Base-by-base conservation (phyloP, 129 eudicot species). In the Heracleum sosnowskyi region DNA sequence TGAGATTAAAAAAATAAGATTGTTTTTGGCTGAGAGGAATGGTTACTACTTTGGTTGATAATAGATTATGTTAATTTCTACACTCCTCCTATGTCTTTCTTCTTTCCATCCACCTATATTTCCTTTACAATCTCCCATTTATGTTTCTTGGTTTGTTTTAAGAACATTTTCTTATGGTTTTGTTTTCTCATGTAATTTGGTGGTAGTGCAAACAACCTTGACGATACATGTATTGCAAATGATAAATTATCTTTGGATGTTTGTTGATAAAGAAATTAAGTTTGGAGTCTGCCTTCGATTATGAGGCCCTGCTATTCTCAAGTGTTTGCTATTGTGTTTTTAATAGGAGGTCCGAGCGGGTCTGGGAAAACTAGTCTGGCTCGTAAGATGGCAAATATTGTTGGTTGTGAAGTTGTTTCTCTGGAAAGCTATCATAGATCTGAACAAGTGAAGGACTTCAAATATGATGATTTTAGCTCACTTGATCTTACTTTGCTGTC, bases 331-430 rank as follows among this genome's bases (percentile, higher is more conserved):
- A 51, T 36, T 78, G 35, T 81, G 88, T 78, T 80, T 87, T 24
- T 33, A 82, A 37, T 83, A 94, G 98, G 99, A 74, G 99, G 99
- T 79, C 99, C 99, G 79, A 92, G 99, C 80, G 99, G 99, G 80
- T 96, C 99, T 17, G 99, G 99, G 7, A 96, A 96, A 88, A 96
- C 99, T 53, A 96, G 99, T 86, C 84, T 96, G 90, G 99, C 99
- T 72, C 97, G 90, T 83, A 96, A 96, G 89, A 96, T 96, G 99
- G 99, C 99, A 33, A 92, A 92, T 80, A 96, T 96, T 41, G 96
- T 96, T 85, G 99, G 99, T 31, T 96, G 99, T 88, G 97, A 96
- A 87, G 99, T 96, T 69, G 87, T 96, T 76, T 96, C 97, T 68
- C 97, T 96, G 69, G 99, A 96, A 87, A 96, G 93, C 87, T 96